A percentile compares a stretch with the other conserved stretches of the same genome.
Evolutionary conservation across 768 basidiomycete genomes (phyloP).

Genomic region (Trametes coccinea): DNA sequence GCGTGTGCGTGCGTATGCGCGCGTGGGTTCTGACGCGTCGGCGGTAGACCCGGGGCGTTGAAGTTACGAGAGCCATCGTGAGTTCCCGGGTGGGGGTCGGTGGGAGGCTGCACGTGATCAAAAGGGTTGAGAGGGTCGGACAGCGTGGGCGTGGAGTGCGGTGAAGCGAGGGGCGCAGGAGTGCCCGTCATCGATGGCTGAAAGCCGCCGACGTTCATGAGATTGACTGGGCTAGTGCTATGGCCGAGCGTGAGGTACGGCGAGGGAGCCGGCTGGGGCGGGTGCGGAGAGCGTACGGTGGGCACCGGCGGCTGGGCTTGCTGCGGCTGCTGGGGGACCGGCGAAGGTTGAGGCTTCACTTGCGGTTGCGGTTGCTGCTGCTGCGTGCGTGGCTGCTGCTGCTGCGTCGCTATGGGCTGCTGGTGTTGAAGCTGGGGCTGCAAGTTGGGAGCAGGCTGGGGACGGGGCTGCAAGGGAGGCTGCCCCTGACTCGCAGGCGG

Average conservation of each 20-base stretch:
- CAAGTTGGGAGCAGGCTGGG: slow-evolving; percentile 22
- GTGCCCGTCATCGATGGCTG: slow-evolving; percentile 31
- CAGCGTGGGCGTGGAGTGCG: slow-evolving; percentile 18
- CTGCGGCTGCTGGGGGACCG: slow-evolving; percentile 24
- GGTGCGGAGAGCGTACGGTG: slow-evolving; percentile 23
- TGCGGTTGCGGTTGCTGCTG: slow-evolving; percentile 14
- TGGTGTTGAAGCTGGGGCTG: slow-evolving; percentile 22
- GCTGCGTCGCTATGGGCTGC: slow-evolving; percentile 18
- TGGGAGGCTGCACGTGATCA: slow-evolving; percentile 11
- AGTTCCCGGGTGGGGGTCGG: slow-evolving; percentile 19
- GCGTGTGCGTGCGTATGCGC: slow-evolving; percentile 9
- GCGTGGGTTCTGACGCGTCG: slow-evolving; percentile 24
- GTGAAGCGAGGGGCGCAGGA: slow-evolving; percentile 25
- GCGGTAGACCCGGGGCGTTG: slow-evolving; percentile 19
- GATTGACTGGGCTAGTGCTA: slow-evolving; percentile 25
- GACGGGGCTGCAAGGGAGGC: slow-evolving; percentile 28
- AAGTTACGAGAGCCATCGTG: slow-evolving; percentile 22
- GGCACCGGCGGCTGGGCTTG: slow-evolving; percentile 25
- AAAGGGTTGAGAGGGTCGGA: slow-evolving; percentile 22
- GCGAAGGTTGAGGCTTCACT: slow-evolving; percentile 16
- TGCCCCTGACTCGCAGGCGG: slow-evolving; percentile 16
- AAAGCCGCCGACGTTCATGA: slow-evolving; percentile 35
- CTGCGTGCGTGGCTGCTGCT: slow-evolving; percentile 1
- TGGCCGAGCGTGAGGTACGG: slow-evolving; percentile 26
- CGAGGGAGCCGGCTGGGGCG: slow-evolving; percentile 30